Percentiles rank a stretch among this genome's conserved stretches.
phyloP scores from a whole-genome alignment of 805 yeast genomes.

The Scheffersomyces coipomensis region DNA sequence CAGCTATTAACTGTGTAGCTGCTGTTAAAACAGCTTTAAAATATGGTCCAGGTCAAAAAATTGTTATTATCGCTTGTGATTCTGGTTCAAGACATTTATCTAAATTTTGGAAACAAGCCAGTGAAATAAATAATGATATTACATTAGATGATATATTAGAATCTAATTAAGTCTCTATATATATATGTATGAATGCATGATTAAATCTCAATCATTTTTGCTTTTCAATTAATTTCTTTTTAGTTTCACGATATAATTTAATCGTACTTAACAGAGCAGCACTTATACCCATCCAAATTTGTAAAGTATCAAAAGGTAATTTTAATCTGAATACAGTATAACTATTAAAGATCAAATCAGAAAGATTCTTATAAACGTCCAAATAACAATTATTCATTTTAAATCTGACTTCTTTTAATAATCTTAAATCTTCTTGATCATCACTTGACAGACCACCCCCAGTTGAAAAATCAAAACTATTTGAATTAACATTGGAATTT shows the following conservation, averaged over 20 bases:
- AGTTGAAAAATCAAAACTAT: conserved; percentile 7
- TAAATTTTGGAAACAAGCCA: conserved; percentile 85
- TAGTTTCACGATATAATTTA: conserved; percentile 39
- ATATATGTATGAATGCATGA: not conserved
- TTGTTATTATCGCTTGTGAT: conserved; percentile 89
- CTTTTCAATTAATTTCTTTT: conserved; percentile 20
- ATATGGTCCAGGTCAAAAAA: conserved; percentile 55
- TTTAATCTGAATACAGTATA: conserved; percentile 38
- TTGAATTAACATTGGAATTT: conserved; percentile 8
- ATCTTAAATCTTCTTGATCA: conserved; percentile 21
- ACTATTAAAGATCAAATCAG: conserved; percentile 39
- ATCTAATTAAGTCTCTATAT: not conserved
- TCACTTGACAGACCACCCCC: conserved; percentile 11
- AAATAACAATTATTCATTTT: conserved; percentile 34
- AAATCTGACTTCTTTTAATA: conserved; percentile 32
- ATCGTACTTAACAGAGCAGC: conserved; percentile 37
- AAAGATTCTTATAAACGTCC: conserved; percentile 37
- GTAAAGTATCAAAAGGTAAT: conserved; percentile 38
- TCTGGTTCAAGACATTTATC: conserved; percentile 88
- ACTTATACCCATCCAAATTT: conserved; percentile 46
- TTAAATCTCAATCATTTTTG: conserved; percentile 5
- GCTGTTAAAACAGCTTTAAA: conserved; percentile 57
- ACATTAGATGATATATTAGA: conserved; percentile 31
- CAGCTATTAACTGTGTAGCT: conserved; percentile 93
- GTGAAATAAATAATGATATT: conserved; percentile 31